Evolutionary conservation across 2,329 filamentous ascomycete genomes (phyloP).

Genomic region (Macrophomina pseudophaseolina): DNA sequence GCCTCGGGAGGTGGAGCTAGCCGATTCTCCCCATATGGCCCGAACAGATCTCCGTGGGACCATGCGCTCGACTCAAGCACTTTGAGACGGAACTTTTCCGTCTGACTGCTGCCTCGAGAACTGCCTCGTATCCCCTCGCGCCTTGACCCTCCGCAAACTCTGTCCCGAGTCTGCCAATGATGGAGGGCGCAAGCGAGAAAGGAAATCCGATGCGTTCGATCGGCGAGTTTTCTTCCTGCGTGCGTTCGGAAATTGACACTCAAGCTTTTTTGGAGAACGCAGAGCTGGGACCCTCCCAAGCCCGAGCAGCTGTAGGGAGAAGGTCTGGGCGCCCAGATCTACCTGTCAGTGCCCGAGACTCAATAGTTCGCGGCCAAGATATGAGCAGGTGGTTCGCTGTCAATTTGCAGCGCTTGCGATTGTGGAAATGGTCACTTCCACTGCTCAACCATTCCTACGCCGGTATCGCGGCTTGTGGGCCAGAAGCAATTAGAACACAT

Average conservation of each 20-base stretch:
- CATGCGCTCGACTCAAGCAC: constrained; percentile 11
- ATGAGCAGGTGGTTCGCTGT: background rate
- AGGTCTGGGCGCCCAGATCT: constrained; percentile 12
- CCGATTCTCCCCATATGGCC: constrained; percentile 4
- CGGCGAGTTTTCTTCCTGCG: background rate
- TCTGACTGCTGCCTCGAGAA: background rate
- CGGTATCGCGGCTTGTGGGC: background rate
- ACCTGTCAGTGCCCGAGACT: constrained; percentile 18
- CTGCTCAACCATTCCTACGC: background rate
- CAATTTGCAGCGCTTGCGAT: background rate
- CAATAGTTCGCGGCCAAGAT: constrained; percentile 13
- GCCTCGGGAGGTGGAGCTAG: constrained; percentile 11
- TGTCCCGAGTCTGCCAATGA: background rate
- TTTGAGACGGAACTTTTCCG: constrained; percentile 3
- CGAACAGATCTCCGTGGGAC: constrained; percentile 20
- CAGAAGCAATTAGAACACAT: background rate
- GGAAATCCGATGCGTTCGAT: background rate
- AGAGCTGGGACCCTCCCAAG: background rate
- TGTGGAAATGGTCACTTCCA: background rate
- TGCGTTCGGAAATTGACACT: constrained; percentile 4
- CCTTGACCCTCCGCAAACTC: background rate
- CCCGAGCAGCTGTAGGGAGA: background rate
- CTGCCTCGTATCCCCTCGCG: constrained; percentile 4
- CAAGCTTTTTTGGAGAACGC: background rate
- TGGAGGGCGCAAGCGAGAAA: no score